Evolutionary conservation across 371 early-diverging fungal species (phyloP), one percentile per base, ranked within the genome.

Genomic region (Mucor piriformis): DNA sequence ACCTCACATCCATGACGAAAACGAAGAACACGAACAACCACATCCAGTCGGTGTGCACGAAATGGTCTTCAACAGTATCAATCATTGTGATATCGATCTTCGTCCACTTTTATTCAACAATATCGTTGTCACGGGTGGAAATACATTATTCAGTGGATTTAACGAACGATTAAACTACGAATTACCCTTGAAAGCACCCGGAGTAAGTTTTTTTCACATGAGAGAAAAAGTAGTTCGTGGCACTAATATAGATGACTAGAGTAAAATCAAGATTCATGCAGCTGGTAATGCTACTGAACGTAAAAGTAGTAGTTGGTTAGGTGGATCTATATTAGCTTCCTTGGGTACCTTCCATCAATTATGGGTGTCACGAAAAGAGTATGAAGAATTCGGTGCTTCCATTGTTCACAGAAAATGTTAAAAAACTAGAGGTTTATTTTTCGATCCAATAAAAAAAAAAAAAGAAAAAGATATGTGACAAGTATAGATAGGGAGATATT

Each of bases 311-410:
- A 83, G 92, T 37, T 98, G 99, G 99, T 84, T 96, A 25, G 99
- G 99, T 55, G 97, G 99, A 3, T 97, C 97, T 1, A 94, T 98
- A 52, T 77, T 98, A 51, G 90, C 95, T 2, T 96, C 96, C 3
- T 69, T 98, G 61, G 95, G 95, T 53, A 93, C 95, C 0, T 98
- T 98, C 84, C 96, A 97, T 68, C 96, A 95, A 76, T 83, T 97
- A 57, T 98, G 99, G 99, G 88, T 98, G 10, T 92, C 95, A 12
- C 88, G 52, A 32, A 58, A 54, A 43, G 97, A 98, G 73, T 98
- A 95, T 66, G 89, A 92, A 46, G 98, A 98, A 73, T 71, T 75
- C 18, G 98, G 98, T 34, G 67, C 82, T 15, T 74, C 85, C 32
- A 86, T 92, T 62, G 88, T 96, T 23, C 93, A 95, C 66, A 94